Conservation (phyloP, 192 early-diverging fungal species). For the Linnemannia schmuckeri region DNA sequence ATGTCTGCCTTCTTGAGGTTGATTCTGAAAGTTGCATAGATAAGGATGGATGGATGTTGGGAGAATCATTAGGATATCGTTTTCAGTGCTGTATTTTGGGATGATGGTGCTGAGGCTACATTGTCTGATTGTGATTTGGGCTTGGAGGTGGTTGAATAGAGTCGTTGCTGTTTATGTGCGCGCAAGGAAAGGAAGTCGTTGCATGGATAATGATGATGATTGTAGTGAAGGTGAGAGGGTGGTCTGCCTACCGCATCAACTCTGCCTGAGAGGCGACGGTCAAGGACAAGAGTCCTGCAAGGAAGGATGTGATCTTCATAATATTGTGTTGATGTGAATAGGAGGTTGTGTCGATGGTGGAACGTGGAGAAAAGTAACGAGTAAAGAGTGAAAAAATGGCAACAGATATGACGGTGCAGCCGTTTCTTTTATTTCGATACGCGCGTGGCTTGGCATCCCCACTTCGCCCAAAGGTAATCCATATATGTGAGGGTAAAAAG, state of each 20-base stretch:
- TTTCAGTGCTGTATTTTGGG: neutral
- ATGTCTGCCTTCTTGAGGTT: constrained; percentile 77
- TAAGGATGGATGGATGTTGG: neutral
- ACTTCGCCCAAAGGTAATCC: too few species aligned
- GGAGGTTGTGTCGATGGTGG: neutral
- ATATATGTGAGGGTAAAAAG: too few species aligned
- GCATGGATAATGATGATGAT: neutral
- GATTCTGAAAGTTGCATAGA: constrained; percentile 48
- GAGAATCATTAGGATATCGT: neutral
- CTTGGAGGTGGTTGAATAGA: neutral
- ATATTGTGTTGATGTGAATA: neutral
- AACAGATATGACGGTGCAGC: neutral
- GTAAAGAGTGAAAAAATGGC: neutral
- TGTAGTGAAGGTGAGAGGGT: neutral
- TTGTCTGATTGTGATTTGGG: neutral
- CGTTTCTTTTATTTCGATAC: too few species aligned
- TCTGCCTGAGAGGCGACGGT: constrained; percentile 25
- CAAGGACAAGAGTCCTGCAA: constrained; percentile 31
- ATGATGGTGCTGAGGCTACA: neutral
- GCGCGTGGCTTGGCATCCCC: too few species aligned
- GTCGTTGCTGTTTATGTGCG: neutral
- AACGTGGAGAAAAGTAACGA: neutral
- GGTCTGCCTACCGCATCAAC: constrained; percentile 12
- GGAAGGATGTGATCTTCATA: constrained; percentile 14
- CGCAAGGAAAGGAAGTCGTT: neutral